Conservation (phyloP, 306 rosid species). For the cucumber (Cucumis sativus) region DNA sequence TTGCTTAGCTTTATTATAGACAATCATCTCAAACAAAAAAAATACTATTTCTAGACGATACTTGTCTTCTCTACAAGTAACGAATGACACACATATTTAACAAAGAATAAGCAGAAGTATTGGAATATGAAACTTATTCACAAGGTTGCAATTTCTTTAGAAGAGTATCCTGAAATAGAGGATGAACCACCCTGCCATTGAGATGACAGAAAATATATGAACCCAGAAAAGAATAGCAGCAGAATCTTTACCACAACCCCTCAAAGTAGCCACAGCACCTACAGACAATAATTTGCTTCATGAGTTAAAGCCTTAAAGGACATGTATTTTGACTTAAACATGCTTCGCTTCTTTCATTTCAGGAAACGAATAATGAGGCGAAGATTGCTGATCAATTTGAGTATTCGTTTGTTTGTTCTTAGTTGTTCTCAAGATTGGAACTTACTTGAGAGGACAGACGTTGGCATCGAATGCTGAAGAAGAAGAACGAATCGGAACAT, state of each 20-base stretch:
- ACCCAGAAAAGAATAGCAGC: slow-evolving; percentile 96
- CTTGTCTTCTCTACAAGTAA: neutral
- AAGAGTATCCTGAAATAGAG: slow-evolving; percentile 65
- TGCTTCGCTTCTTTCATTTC: neutral
- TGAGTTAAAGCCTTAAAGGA: neutral
- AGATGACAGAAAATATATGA: slow-evolving; percentile 78
- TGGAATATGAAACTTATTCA: slow-evolving; percentile 1
- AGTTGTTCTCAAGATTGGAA: neutral
- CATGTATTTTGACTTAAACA: neutral
- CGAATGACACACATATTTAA: neutral
- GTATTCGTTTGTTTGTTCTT: too few species aligned
- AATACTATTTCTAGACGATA: neutral
- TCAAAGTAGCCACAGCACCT: slow-evolving; percentile 96
- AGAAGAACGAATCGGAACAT: slow-evolving; percentile 86
- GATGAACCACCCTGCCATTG: slow-evolving; percentile 89
- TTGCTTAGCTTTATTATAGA: neutral
- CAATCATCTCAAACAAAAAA: neutral
- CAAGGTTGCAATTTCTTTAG: slow-evolving; percentile 16
- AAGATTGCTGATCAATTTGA: neutral
- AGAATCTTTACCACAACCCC: slow-evolving; percentile 94
- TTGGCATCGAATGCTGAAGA: slow-evolving; percentile 96
- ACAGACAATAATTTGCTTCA: neutral
- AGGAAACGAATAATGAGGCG: neutral
- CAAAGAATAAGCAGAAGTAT: neutral
- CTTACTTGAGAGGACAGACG: slow-evolving; percentile 88